Base-by-base conservation (phyloP, 129 eudicot species). In the Helianthus tuberosus region DNA sequence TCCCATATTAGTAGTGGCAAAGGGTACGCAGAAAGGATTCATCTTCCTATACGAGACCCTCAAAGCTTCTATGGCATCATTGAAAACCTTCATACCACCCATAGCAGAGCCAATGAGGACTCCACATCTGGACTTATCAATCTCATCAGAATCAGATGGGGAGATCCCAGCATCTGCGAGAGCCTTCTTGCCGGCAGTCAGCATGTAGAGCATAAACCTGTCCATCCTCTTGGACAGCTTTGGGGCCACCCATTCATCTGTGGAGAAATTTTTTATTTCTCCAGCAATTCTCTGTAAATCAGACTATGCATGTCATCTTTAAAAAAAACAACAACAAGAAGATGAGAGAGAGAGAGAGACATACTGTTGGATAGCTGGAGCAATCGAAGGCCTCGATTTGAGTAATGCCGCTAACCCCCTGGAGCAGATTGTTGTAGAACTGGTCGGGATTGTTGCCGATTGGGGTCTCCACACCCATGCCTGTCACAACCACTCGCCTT, bases 31-130 rank as follows among this genome's bases (percentile, higher is more conserved):
- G 54, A 93, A 93, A 63, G 98, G 98, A 75, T 89, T 93, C 96
- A 93, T 93, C 87, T 93, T 93, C 87, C 75, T 93, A 80, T 90
- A 93, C 6, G 98, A 93, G 65, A 93, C 74, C 84, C 96, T 83
- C 64, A 93, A 82, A 53, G 98, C 98, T 86, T 93, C 98, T 80
- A 93, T 89, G 55, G 96, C 98, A 75, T 93, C 98, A 75, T 81
- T 82, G 74, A 93, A 93, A 65, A 89, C 98, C 96, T 93, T 87
- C 98, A 93, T 93, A 55, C 98, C 98, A 14, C 98, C 98, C 90
- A 93, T 86, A 48, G 92, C 96, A 15, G 98, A 93, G 64, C 98
- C 98, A 75, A 93, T 93, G 48, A 93, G 72, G 71, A 93, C 96
- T 3, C 98, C 98, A 75, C 98, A 93, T 83, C 72, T 86, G 39